Evolutionary conservation across 108 stramenopile genomes (phyloP).

Genomic region (Cyclotella atomus): DNA sequence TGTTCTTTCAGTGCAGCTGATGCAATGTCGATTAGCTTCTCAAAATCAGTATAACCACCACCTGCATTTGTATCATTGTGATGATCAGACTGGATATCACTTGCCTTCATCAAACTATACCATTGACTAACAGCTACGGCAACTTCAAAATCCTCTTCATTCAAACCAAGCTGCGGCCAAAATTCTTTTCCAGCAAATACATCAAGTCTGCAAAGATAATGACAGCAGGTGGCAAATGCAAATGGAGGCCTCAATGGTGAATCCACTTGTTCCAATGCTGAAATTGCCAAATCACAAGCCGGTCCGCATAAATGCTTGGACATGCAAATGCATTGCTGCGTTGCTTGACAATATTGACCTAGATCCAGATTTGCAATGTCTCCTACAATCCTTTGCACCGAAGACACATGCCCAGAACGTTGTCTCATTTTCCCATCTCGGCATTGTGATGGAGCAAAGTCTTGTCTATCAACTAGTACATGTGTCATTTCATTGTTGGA

Average conservation of each 20-base stretch:
- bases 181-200: constrained; percentile 22
- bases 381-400: not conserved
- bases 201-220: constrained; percentile 39
- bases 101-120: constrained; percentile 1
- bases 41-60: not conserved
- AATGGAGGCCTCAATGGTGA: not conserved
- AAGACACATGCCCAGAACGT: constrained; percentile 10
- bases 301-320: constrained; percentile 40
- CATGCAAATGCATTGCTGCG: constrained; percentile 25
- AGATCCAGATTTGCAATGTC: not conserved
- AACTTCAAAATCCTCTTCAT: constrained; percentile 28
- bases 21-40: not conserved
- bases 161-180: constrained; percentile 20
- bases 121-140: constrained; percentile 25
- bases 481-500: constrained; percentile 12
- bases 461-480: constrained; percentile 27
- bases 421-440: constrained; percentile 22
- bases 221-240: constrained; percentile 39
- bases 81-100: not conserved
- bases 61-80: not conserved
- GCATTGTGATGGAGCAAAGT: constrained; percentile 23
- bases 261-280: constrained; percentile 1
- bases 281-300: constrained; percentile 30
- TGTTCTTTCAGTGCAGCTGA: not conserved
- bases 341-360: not conserved